Percentiles rank a stretch among this genome's conserved stretches.
phyloP scores from a whole-genome alignment of 192 early-diverging fungal species.

The Spizellomyces punctatus region DNA sequence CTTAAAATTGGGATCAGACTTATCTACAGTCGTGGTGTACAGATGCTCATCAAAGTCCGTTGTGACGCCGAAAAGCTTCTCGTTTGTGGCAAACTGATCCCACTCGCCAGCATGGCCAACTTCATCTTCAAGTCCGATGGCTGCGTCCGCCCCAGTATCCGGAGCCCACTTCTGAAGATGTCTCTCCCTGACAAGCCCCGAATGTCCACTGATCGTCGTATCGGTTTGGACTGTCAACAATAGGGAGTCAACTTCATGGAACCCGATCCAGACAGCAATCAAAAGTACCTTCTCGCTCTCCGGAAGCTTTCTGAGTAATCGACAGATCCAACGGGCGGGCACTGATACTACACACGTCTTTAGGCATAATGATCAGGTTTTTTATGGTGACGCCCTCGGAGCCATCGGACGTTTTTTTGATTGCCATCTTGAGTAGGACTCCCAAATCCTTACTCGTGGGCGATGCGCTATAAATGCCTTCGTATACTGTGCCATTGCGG shows the following conservation, averaged over 20 bases:
- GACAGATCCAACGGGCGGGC: not conserved
- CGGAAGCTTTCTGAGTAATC: too few relatives aligned
- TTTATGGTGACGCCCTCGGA: slow-evolving; percentile 31
- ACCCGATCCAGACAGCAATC: too few relatives aligned
- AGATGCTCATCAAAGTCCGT: slow-evolving; percentile 96
- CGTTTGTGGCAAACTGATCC: slow-evolving; percentile 98
- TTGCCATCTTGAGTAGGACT: slow-evolving; percentile 66
- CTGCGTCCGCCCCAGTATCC: slow-evolving; percentile 52
- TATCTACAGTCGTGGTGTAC: slow-evolving; percentile 93
- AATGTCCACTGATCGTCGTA: slow-evolving; percentile 77
- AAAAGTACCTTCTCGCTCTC: too few relatives aligned
- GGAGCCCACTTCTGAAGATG: slow-evolving; percentile 88
- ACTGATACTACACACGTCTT: slow-evolving; percentile 65
- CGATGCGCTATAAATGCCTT: slow-evolving; percentile 72
- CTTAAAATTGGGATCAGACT: slow-evolving; percentile 80
- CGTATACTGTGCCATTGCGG: slow-evolving; percentile 60
- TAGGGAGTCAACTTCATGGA: not conserved
- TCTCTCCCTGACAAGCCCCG: slow-evolving; percentile 68
- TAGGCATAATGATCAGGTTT: slow-evolving; percentile 63
- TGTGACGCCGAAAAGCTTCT: slow-evolving; percentile 89
- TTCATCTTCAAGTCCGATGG: slow-evolving; percentile 23
- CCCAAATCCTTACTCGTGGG: slow-evolving; percentile 64
- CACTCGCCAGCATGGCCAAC: slow-evolving; percentile 54
- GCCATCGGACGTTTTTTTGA: slow-evolving; percentile 7
- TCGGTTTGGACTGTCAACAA: slow-evolving; percentile 79